phyloP scores from a whole-genome alignment of 768 basidiomycete genomes.

The Suillus plorans region DNA sequence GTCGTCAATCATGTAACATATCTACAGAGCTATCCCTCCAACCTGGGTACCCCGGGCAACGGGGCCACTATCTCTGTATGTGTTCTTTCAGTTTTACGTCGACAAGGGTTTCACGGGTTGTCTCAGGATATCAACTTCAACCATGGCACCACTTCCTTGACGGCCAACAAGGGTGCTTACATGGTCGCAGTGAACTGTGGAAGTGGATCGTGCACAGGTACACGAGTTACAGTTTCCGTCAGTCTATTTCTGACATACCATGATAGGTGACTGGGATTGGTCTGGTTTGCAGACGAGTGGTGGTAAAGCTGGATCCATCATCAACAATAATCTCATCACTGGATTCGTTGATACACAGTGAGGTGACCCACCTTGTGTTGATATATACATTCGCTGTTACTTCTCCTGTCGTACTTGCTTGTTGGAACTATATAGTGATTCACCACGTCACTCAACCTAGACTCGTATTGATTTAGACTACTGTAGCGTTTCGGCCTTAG shows the following conservation, averaged over 20 bases:
- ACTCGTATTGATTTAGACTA: no score
- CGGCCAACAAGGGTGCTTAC: conserved; percentile 42
- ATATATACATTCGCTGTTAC: no score
- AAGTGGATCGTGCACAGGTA: conserved; percentile 47
- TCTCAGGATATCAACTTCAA: conserved; percentile 50
- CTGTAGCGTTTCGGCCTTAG: no score
- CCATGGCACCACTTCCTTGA: conserved; percentile 39
- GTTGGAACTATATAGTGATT: no score
- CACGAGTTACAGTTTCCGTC: conserved; percentile 5
- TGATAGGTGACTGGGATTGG: conserved; percentile 52
- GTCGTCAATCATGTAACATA: neutral
- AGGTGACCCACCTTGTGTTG: neutral
- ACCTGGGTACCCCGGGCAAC: conserved; percentile 52
- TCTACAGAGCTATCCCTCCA: conserved; percentile 53
- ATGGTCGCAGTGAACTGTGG: conserved; percentile 60
- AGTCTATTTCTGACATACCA: neutral
- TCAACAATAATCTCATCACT: conserved; percentile 31
- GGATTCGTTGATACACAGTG: conserved; percentile 26
- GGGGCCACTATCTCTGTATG: conserved; percentile 60
- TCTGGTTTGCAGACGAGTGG: conserved; percentile 43
- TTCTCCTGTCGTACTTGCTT: no score
- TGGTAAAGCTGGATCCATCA: conserved; percentile 37
- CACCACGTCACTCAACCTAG: no score
- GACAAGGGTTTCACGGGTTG: neutral
- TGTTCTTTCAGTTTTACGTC: neutral